Evolutionary conservation across 129 eudicot species (phyloP), one percentile per base, ranked within the genome.

Genomic region (Daucus carota): DNA sequence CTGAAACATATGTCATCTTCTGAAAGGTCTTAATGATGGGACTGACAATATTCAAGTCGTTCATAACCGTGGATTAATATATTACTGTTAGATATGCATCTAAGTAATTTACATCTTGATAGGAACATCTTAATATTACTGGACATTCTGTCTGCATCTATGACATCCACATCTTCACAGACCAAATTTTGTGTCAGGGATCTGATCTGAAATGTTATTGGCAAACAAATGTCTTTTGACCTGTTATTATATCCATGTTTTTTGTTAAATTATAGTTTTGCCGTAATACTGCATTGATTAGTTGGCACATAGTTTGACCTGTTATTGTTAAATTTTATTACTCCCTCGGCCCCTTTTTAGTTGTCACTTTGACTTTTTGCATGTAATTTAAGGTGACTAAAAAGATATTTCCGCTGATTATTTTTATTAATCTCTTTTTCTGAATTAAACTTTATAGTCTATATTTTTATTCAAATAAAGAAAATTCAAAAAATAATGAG

Each of bases 141-240:
- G 1, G 6, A 17, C 22, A 48, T 10, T 20, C 26, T 7, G 33
- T 18, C 14, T 16, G 40, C 40, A 32, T 65, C 34, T 29, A 28
- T 11, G 70, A 28, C 32, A 65, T 65, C 70, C 41, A 28, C 24
- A 12, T 65, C 14, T 11, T 32, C n/a, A 1, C 24, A 60, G 67
- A 59, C 67, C 33, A 59, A n/a, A n/a, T n/a, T 33, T 18, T 68
- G 29, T 68, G 46, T 8, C 45, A 68, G 73, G 73, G 46, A 68
- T 33, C 17, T 10, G 32, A 50, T 20, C 32, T 9, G 16, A 24
- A 26, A 13, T 59, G 33, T 16, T 9, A 26, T 24, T 4, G 67
- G 34, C 34, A 60, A 50, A 60, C 32, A 28, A n/a, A 26, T 60
- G 18, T 60, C 5, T 60, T 24, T 60, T 60, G 67, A 60, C 34